Base-by-base conservation (phyloP, 345 rosid genomes). In the Salix viminalis region DNA sequence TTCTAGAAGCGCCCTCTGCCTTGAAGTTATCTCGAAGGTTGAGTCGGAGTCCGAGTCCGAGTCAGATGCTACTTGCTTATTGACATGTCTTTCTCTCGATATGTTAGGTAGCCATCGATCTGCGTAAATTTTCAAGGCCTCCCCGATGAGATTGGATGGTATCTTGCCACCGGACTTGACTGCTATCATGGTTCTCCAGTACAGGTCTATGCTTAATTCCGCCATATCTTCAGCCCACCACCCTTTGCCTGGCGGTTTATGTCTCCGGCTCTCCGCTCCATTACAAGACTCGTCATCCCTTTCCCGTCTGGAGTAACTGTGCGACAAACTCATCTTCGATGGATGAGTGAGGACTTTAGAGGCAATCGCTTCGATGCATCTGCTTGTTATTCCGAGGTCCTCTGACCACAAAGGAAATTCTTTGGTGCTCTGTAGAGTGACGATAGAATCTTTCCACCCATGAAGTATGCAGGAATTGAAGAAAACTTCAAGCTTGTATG, bases 201-300 rank as follows among this genome's bases (percentile, higher is more conserved):
- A 96, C 30, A 93, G 86, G 84, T 93, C 97, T 44, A 96, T 89
- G 39, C 97, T 84, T 75, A 96, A 76, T 82, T 96, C 99, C 1
- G 98, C 98, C 39, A 96, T 85, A 79, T 96, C 99, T 79, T 96
- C 96, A 67, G 93, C 99, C 99, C 99, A 96, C 99, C 98, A 96
- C 16, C 93, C 94, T 75, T 83, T 91, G 61, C 75, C 76, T 15
- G 82, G 50, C 37, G 83, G 83, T n/a, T 82, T 89, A 72, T 52
- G 83, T 84, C 86, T 84, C 78, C 70, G 89, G 83, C 91, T 85
- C 82, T 84, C 93, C 7, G 84, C 54, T 65, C 94, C 97, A 64
- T 90, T 89, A 37, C 90, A 96, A 2, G 88, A 83, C 9, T 84
- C 75, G 73, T 89, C 94, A n/a, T 92, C 99, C 72, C 91, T 89